Evolutionary conservation across 2,329 filamentous ascomycete genomes (phyloP), one percentile per base, ranked within the genome.

Genomic region (Botrytis fabae): DNA sequence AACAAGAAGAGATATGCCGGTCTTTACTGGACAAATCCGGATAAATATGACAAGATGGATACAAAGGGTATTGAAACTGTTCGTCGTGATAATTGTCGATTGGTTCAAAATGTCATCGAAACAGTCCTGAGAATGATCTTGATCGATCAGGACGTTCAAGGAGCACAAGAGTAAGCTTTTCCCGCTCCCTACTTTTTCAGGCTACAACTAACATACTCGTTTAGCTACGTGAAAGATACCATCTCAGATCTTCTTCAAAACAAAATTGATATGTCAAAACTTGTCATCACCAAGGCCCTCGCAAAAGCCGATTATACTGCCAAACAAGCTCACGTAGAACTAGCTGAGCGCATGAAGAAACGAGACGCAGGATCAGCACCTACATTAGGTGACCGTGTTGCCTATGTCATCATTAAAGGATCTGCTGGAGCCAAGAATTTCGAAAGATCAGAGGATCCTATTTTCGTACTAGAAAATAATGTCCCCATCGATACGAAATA

Each of bases 1-100:
- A 99, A 99, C 90, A 99, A 99, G 86, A 99, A 99, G 86, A 92
- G 96, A 76, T 99, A 99, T 80, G 96, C 96, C 14, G 96, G 96
- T n/a, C 84, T 99, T 46, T 98, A 94, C 84, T 99, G 95, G 95
- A 99, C 96, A 8, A 96, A 92, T 77, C 90, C 95, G 0, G 89
- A 95, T 60, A 98, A 97, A 83, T 96, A 92, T 82, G 97, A 99
- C 87, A 99, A 98, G 86, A 99, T 99, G 97, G 96, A 99, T 83
- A 98, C 94, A 74, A 99, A 99, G 82, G 96, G 96, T 86, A 98
- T 99, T 77, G 96, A 99, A 83, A 99, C 96, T 5, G 97, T 99
- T 64, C 92, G 96, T 77, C 88, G 96, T 87, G 96, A 99, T 82
- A 99, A 99, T 81, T 99, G 96, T 81, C 87, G 96, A 70, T 85